Evolutionary conservation across 371 early-diverging fungal species (phyloP).

Genomic region (Thermomucor indicae-seudaticae): DNA sequence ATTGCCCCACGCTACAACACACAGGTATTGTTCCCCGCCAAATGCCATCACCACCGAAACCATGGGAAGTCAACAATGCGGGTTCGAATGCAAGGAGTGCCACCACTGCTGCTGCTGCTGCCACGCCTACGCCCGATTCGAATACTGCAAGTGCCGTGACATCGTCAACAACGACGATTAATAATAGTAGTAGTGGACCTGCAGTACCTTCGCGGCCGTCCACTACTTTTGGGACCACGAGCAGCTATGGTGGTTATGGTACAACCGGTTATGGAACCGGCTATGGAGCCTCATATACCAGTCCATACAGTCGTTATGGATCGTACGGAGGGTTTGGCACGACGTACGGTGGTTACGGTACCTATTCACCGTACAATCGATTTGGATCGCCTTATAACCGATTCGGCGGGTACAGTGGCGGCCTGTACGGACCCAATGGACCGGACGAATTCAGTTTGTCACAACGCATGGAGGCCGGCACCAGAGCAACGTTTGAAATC

Average conservation of each 20-base stretch:
- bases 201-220: neutral
- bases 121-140: conserved; percentile 1
- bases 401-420: conserved; percentile 24
- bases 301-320: conserved; percentile 17
- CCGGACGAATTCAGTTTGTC: conserved; percentile 62
- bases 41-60: conserved; percentile 93
- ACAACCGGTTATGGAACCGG: conserved; percentile 17
- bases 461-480: conserved; percentile 83
- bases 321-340: conserved; percentile 27
- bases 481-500: conserved; percentile 87
- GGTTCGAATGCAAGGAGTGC: conserved; percentile 1
- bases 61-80: conserved; percentile 77
- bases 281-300: conserved; percentile 6
- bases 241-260: conserved; percentile 14
- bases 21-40: no score
- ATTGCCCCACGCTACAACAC: no score
- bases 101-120: conserved; percentile 5
- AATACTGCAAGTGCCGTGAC: conserved; percentile 2
- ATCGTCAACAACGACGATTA: neutral
- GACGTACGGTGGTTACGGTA: conserved; percentile 32
- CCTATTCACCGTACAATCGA: conserved; percentile 42
- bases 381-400: conserved; percentile 28
- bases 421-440: conserved; percentile 37
- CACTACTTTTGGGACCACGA: neutral
- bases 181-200: neutral